Percentiles rank a stretch among this genome's conserved stretches.
Conservation (phyloP, 345 rosid species). For the Streptanthus diversifolius region DNA sequence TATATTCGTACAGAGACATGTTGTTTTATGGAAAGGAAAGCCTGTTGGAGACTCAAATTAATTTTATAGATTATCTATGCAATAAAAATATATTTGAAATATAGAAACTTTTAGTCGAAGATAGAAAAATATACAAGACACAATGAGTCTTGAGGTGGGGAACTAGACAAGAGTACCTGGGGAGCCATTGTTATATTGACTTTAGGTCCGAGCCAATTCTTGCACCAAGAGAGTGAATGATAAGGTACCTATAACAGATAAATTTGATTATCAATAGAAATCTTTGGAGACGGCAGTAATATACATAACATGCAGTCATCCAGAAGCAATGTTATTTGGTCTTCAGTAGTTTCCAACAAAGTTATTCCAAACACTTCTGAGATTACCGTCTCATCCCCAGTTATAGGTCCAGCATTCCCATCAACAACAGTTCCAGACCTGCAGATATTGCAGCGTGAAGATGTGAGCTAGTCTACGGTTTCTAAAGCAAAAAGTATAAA, state of each 20-base stretch:
- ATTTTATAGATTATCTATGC: background rate
- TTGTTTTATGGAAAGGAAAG: background rate
- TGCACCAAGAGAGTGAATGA: conserved; percentile 95
- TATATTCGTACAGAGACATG: background rate
- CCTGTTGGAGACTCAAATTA: background rate
- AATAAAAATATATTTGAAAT: background rate
- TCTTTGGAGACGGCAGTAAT: background rate
- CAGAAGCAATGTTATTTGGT: background rate
- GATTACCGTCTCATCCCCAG: conserved; percentile 95
- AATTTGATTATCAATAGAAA: background rate
- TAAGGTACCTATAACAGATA: conserved; percentile 67
- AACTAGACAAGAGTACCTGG: conserved; percentile 51
- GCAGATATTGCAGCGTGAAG: conserved; percentile 31
- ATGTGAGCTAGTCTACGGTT: conserved; percentile 5
- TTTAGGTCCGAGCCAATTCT: conserved; percentile 88
- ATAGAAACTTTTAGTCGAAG: background rate
- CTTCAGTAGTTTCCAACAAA: conserved; percentile 3
- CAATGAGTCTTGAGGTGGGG: background rate
- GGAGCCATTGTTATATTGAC: conserved; percentile 94
- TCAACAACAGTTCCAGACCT: conserved; percentile 91
- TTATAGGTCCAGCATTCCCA: conserved; percentile 83
- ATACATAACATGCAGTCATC: background rate
- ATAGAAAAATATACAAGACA: background rate
- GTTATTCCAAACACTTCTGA: conserved; percentile 13
- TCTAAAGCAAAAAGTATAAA: background rate